phyloP scores from a whole-genome alignment of 139 green algal species.

The Zygnema circumcarinatum region DNA sequence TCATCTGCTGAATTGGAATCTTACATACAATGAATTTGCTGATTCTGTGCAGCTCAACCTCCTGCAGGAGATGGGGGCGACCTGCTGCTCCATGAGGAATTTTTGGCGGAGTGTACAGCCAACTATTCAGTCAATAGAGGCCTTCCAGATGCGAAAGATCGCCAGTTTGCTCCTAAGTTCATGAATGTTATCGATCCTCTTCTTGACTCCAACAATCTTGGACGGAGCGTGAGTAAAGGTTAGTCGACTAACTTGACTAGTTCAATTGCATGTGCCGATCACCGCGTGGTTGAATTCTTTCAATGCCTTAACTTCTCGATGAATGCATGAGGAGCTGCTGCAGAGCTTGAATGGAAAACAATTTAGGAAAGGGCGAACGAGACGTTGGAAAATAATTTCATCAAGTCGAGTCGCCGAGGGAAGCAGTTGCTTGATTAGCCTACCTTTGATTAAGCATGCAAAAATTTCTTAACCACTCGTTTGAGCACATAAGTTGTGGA shows the following conservation, averaged over 20 bases:
- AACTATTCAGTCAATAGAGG: conserved; percentile 62
- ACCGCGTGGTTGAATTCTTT: background rate
- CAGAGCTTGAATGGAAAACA: no score
- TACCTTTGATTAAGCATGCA: no score
- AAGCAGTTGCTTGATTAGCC: no score
- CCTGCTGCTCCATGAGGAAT: conserved; percentile 50
- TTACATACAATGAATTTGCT: no score
- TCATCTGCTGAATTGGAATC: no score
- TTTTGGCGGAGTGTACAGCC: conserved; percentile 55
- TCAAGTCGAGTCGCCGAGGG: no score
- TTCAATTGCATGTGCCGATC: conserved; percentile 23
- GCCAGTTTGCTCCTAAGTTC: conserved; percentile 68
- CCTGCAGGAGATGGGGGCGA: conserved; percentile 13
- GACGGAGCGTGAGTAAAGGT: conserved; percentile 79
- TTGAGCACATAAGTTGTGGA: no score
- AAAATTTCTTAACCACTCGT: no score
- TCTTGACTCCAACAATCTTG: conserved; percentile 94
- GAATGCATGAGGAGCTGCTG: background rate
- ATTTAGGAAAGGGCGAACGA: no score
- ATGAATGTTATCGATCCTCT: conserved; percentile 96
- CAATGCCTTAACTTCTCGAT: background rate
- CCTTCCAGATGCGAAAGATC: background rate
- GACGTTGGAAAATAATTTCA: no score
- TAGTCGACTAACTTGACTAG: conserved; percentile 10
- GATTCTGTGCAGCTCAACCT: conserved; percentile 26